Evolutionary conservation across 441 rosid species (phyloP), one percentile per base, ranked within the genome.

Genomic region (Populus hybrid): DNA sequence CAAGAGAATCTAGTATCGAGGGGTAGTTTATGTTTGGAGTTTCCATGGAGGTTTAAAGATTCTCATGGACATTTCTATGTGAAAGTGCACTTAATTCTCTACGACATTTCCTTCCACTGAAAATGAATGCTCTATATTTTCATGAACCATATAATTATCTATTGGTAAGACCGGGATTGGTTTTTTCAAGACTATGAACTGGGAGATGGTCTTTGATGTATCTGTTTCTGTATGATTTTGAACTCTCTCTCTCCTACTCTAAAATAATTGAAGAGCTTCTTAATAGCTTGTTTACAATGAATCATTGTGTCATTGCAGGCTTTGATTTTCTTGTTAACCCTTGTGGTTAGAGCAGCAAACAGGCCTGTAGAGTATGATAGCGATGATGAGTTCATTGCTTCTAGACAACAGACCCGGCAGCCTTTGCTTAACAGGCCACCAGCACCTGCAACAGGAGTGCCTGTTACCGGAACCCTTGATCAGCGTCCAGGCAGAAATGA

Each of bases 401-500:
- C 97, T 36, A 90, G 93, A 81, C 96, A 88, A 84, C 98, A 91
- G 81, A 86, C 91, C 72, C 87, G 92, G 68, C 97, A 91, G 85
- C 99, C 98, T 73, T 87, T 97, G 87, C 68, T 97, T 81, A 89
- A 82, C 84, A 86, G 96, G 69, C 95, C 90, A 21, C 87, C 90
- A 4, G 81, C 57, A 78, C 91, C 98, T 72, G 93, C 91, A 67
- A 66, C 95, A 3, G 99, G 95, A 72, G 94, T 84, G 53, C 93
- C 98, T 35, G 98, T 87, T 75, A 79, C 92, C 75, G 92, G 92
- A 61, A 76, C 92, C 80, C 85, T 87, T 75, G 98, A 97, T 84
- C 92, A 92, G 77, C 98, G 98, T 57, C 89, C 97, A 0, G 80
- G 92, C 89, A 91, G 98, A 83, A 97, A 87, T 84, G 99, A 97